Conservation (phyloP, 805 yeast genomes). For the Saccharomycopsis malanga region DNA sequence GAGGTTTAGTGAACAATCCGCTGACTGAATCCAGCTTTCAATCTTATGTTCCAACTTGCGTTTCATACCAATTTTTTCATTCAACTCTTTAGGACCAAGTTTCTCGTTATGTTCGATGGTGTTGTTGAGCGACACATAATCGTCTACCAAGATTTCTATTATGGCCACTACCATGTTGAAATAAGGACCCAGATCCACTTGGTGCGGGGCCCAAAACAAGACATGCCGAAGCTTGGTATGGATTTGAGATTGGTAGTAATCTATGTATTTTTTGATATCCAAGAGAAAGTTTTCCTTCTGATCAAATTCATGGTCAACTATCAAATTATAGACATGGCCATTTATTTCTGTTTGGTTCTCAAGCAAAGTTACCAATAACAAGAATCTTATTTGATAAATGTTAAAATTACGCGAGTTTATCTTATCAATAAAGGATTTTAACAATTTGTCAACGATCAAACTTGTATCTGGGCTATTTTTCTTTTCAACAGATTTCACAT, state of each 20-base stretch:
- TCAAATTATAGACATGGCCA: neutral
- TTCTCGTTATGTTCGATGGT: constrained; percentile 23
- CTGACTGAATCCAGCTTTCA: constrained; percentile 53
- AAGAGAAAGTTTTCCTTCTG: constrained; percentile 6
- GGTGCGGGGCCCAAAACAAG: neutral
- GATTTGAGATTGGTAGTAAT: constrained; percentile 13
- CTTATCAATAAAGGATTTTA: neutral
- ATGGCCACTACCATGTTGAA: constrained; percentile 32
- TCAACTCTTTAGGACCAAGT: constrained; percentile 3
- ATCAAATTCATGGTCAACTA: constrained; percentile 7
- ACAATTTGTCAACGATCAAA: neutral
- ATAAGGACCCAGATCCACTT: neutral
- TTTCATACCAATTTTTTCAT: constrained; percentile 1
- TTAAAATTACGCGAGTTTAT: constrained; percentile 3
- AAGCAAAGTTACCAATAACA: constrained; percentile 1
- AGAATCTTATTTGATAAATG: constrained; percentile 15
- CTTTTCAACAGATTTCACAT: no score
- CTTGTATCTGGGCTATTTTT: no score
- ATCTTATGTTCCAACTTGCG: constrained; percentile 37
- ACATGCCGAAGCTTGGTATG: constrained; percentile 2
- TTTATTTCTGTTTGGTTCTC: neutral
- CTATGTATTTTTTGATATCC: constrained; percentile 17
- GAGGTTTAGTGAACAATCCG: no score
- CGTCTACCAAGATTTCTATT: constrained; percentile 39
- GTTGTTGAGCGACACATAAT: constrained; percentile 30